phyloP scores from a whole-genome alignment of 768 basidiomycete species.

The Lactarius deliciosus region DNA sequence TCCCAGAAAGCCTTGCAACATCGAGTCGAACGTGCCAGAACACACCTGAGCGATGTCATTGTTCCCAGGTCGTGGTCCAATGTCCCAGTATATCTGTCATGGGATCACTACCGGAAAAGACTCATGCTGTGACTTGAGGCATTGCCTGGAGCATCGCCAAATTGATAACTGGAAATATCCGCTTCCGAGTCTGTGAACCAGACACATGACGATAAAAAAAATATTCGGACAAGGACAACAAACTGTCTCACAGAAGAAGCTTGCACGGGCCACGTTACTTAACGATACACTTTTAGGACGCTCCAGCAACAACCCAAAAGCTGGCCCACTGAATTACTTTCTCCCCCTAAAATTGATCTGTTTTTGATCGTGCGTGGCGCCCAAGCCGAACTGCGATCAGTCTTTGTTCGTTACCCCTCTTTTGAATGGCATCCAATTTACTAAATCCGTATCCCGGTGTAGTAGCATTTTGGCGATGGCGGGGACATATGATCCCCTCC shows the following conservation, averaged over 20 bases:
- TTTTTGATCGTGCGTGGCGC: slow-evolving; percentile 23
- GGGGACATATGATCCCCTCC: slow-evolving; percentile 21
- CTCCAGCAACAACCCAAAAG: slow-evolving; percentile 3
- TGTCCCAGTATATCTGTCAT: slow-evolving; percentile 5
- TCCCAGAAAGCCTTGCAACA: slow-evolving; percentile 4
- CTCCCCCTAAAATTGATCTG: slow-evolving; percentile 13
- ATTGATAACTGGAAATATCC: slow-evolving; percentile 24
- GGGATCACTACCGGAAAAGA: slow-evolving; percentile 10
- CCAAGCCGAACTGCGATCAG: slow-evolving; percentile 15
- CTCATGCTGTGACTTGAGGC: neutral
- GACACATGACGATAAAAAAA: slow-evolving; percentile 23
- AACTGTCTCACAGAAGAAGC: slow-evolving; percentile 7
- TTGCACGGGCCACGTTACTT: slow-evolving; percentile 12
- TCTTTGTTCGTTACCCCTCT: slow-evolving; percentile 6
- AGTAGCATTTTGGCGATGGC: slow-evolving; percentile 2
- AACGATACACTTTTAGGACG: slow-evolving; percentile 2
- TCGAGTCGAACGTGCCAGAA: slow-evolving; percentile 11
- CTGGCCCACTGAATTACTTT: slow-evolving; percentile 1
- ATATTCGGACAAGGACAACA: slow-evolving; percentile 5
- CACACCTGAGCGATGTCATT: neutral
- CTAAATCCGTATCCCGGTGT: slow-evolving; percentile 13
- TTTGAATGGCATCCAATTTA: slow-evolving; percentile 11
- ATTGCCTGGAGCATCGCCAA: slow-evolving; percentile 2
- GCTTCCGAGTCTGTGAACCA: slow-evolving; percentile 17
- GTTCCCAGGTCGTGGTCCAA: slow-evolving; percentile 7